Conservation (phyloP, 2,329 filamentous ascomycete genomes). For the Kalmusia sp. region DNA sequence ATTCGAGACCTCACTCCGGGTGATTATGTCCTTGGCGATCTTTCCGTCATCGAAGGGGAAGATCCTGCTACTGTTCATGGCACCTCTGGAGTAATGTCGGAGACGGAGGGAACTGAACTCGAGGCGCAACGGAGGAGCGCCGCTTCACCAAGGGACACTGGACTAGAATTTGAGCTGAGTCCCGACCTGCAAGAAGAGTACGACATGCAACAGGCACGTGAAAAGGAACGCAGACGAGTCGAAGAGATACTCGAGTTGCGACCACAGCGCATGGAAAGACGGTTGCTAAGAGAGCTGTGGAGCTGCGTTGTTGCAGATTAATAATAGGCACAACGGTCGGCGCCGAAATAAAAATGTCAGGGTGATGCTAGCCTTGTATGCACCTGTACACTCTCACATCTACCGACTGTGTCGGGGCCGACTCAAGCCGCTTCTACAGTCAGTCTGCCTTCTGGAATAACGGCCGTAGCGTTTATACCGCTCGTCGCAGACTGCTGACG, state of each 20-base stretch:
- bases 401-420: too few species aligned
- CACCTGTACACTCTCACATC: too few species aligned
- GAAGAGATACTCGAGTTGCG: slow-evolving; percentile 18
- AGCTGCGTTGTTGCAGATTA: slow-evolving; percentile 29
- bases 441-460: too few species aligned
- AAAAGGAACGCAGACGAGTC: slow-evolving; percentile 17
- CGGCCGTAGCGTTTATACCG: neutral
- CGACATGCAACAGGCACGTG: slow-evolving; percentile 18
- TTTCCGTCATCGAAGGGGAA: slow-evolving; percentile 23
- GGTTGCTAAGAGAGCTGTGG: slow-evolving; percentile 29
- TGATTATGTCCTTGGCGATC: slow-evolving; percentile 26
- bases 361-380: too few species aligned
- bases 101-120: slow-evolving; percentile 12
- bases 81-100: neutral
- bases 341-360: too few species aligned
- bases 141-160: neutral
- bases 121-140: slow-evolving; percentile 12
- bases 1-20: slow-evolving; percentile 23
- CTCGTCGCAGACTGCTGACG: too few species aligned
- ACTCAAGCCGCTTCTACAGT: too few species aligned
- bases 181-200: slow-evolving; percentile 19
- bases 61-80: slow-evolving; percentile 10
- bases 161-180: slow-evolving; percentile 9
- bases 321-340: slow-evolving; percentile 6
- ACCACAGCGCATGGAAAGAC: slow-evolving; percentile 18